Evolutionary conservation across 768 basidiomycete genomes (phyloP).

Genomic region (Boletus eberwhitei): DNA sequence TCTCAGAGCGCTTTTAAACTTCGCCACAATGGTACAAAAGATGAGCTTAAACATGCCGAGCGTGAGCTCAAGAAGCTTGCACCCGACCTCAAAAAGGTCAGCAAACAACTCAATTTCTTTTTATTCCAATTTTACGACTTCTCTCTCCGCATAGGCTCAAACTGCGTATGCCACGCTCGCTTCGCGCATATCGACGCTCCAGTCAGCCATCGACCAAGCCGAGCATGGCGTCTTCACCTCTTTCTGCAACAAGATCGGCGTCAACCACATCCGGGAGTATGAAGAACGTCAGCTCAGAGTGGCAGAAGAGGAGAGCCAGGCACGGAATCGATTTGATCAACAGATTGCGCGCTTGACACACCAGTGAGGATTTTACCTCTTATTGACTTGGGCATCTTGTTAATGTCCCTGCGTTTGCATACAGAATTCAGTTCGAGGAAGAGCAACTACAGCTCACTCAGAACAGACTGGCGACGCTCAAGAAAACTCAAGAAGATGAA

Average conservation of each 20-base stretch:
- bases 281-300: conserved; percentile 88
- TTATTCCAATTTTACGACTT: not conserved
- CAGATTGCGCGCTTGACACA: conserved; percentile 84
- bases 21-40: conserved; percentile 72
- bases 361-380: conserved; percentile 52
- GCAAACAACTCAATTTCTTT: not conserved
- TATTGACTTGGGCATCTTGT: not conserved
- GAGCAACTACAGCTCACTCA: conserved; percentile 66
- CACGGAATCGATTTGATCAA: conserved; percentile 75
- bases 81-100: conserved; percentile 72
- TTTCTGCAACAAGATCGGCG: conserved; percentile 80
- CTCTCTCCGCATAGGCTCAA: conserved; percentile 43
- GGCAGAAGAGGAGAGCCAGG: conserved; percentile 85
- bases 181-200: conserved; percentile 52
- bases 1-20: conserved; percentile 70
- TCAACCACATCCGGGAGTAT: conserved; percentile 85
- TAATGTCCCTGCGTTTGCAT: not conserved
- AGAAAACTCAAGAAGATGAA: conserved; percentile 51
- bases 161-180: conserved; percentile 49
- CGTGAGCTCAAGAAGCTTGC: conserved; percentile 61
- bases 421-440: conserved; percentile 75
- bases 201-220: conserved; percentile 61
- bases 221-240: conserved; percentile 75
- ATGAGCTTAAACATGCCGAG: conserved; percentile 80
- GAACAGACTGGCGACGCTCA: conserved; percentile 59